phyloP scores from a whole-genome alignment of 108 stramenopile genomes.

The Skeletonema grethae region DNA sequence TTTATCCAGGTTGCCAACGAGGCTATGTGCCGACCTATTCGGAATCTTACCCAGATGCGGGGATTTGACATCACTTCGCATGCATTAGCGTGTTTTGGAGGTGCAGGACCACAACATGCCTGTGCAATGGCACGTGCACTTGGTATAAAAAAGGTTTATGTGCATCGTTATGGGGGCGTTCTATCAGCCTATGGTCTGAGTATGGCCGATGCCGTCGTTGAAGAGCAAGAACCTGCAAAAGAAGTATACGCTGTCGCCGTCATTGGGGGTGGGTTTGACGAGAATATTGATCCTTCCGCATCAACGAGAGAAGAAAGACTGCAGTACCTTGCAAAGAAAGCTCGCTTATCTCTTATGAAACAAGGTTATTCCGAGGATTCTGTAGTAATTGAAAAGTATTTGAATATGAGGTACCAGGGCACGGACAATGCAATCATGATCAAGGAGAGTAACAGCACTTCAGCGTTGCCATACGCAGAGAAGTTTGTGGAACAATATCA shows the following conservation, averaged over 20 bases:
- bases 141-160: conserved; percentile 92
- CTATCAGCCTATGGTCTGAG: conserved; percentile 95
- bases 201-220: conserved; percentile 93
- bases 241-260: conserved; percentile 51
- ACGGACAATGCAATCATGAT: conserved; percentile 97
- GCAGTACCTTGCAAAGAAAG: conserved; percentile 59
- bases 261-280: conserved; percentile 31
- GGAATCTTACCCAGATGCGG: conserved; percentile 97
- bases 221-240: conserved; percentile 94
- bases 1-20: conserved; percentile 99
- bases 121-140: conserved; percentile 93
- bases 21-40: conserved; percentile 99
- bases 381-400: conserved; percentile 73
- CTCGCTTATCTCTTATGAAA: conserved; percentile 57
- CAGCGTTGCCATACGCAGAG: conserved; percentile 57
- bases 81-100: conserved; percentile 95
- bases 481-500: conserved; percentile 74
- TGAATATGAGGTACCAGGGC: conserved; percentile 94
- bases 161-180: conserved; percentile 95
- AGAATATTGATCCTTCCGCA: conserved; percentile 43
- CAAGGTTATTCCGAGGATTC: conserved; percentile 81
- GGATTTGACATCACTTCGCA: conserved; percentile 75
- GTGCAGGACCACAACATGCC: conserved; percentile 98
- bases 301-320: conserved; percentile 63
- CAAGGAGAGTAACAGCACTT: conserved; percentile 13